Evolutionary conservation across 768 basidiomycete species (phyloP).

Genomic region (Suillus alpinus): DNA sequence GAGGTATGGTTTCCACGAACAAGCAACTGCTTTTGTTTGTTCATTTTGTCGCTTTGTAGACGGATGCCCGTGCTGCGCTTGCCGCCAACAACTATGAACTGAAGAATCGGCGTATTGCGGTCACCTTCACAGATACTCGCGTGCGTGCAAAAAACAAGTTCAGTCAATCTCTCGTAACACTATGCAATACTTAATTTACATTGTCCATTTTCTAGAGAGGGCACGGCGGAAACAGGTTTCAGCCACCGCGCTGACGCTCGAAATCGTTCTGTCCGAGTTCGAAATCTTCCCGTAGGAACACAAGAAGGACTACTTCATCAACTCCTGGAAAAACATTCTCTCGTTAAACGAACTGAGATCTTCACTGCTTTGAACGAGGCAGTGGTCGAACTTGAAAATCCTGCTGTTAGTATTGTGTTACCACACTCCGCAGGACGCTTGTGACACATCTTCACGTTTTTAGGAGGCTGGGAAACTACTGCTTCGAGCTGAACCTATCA

Average conservation of each 20-base stretch:
- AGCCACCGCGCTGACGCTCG: conserved; percentile 54
- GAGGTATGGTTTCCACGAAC: conserved; percentile 49
- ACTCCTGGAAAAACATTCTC: conserved; percentile 71
- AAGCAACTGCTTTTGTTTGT: background rate
- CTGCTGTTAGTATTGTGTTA: conserved; percentile 46
- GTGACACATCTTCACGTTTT: conserved; percentile 1
- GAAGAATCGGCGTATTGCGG: conserved; percentile 86
- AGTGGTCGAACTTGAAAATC: conserved; percentile 61
- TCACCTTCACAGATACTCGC: conserved; percentile 80
- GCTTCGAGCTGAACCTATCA: conserved; percentile 65
- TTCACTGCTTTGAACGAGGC: conserved; percentile 61
- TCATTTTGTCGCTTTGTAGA: conserved; percentile 38
- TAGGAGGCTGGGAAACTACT: conserved; percentile 86
- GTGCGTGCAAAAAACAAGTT: conserved; percentile 50
- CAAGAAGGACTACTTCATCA: conserved; percentile 95
- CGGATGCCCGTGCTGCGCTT: conserved; percentile 67
- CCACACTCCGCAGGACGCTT: background rate
- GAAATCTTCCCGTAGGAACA: conserved; percentile 68
- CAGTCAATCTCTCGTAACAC: conserved; percentile 27
- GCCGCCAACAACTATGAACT: conserved; percentile 84
- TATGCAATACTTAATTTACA: background rate
- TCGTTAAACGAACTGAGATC: conserved; percentile 72
- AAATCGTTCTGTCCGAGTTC: conserved; percentile 73
- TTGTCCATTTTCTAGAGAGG: conserved; percentile 29
- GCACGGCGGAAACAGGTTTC: conserved; percentile 52